Percentiles rank a stretch among this genome's conserved stretches.
Evolutionary conservation across 106 monocot genomes (phyloP).

Genomic region (Allium sativum): DNA sequence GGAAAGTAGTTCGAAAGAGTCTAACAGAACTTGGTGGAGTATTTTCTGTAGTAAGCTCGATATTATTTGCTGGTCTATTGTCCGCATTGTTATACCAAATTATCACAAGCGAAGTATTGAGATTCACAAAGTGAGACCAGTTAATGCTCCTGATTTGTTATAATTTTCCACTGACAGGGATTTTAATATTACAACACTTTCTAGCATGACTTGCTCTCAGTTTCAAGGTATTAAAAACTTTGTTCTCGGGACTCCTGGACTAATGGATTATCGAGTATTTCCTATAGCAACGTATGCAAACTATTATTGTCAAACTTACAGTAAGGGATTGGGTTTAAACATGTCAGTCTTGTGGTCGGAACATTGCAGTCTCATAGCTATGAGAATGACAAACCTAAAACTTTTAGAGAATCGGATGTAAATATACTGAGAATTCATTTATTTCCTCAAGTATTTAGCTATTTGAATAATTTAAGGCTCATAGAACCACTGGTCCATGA

Average conservation of each 20-base stretch:
- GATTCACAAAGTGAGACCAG: constrained; percentile 65
- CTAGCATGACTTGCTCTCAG: constrained; percentile 87
- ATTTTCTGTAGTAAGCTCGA: constrained; percentile 78
- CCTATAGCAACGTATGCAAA: constrained; percentile 43
- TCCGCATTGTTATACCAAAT: constrained; percentile 81
- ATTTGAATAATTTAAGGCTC: constrained; percentile 47
- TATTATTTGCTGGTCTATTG: constrained; percentile 71
- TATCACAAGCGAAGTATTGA: constrained; percentile 63
- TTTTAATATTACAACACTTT: constrained; percentile 77
- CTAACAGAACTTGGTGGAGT: constrained; percentile 92
- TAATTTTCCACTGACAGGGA: constrained; percentile 83
- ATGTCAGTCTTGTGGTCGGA: constrained; percentile 65
- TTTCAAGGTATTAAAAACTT: constrained; percentile 52
- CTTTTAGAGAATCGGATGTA: constrained; percentile 59
- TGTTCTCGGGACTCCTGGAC: constrained; percentile 55
- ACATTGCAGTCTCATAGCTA: constrained; percentile 44
- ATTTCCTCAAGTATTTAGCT: constrained; percentile 59
- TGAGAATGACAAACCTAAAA: constrained; percentile 29
- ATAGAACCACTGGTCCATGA: constrained; percentile 83
- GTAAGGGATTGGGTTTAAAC: constrained; percentile 43
- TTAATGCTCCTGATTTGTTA: constrained; percentile 69
- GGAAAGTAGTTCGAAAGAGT: constrained; percentile 56
- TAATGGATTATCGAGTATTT: constrained; percentile 56
- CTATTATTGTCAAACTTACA: constrained; percentile 69
- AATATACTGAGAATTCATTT: constrained; percentile 82